These are phyloP conservation scores for Babesia sp. DNA, from an alignment of 169 alveolate genomes.

Conservation along the genomic window DNA sequence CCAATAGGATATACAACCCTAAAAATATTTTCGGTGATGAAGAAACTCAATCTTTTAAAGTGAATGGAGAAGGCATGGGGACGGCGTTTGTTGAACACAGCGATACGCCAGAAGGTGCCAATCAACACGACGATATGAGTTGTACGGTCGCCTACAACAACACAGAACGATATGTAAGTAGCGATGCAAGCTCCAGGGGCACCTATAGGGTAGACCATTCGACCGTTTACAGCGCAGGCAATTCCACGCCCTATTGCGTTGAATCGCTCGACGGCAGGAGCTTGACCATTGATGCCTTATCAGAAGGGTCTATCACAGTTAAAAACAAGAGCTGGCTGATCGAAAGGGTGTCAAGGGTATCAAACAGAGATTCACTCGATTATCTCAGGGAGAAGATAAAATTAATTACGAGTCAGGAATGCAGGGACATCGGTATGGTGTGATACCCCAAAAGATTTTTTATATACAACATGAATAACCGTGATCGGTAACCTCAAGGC, in stretches of 20 bases:
- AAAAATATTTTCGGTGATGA: background rate
- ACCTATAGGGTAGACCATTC: slow-evolving; percentile 31
- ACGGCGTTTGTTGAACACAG: background rate
- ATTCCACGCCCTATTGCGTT: slow-evolving; percentile 22
- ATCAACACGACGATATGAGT: background rate
- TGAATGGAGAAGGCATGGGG: background rate
- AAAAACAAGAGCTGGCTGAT: slow-evolving; percentile 54
- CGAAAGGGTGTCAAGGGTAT: slow-evolving; percentile 51
- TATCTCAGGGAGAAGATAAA: slow-evolving; percentile 58
- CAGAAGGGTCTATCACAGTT: background rate
- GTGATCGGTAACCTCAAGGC: too few species aligned
- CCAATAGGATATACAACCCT: background rate
- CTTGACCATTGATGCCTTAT: slow-evolving; percentile 1
- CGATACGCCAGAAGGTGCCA: background rate
- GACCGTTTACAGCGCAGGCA: slow-evolving; percentile 11
- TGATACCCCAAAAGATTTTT: too few species aligned
- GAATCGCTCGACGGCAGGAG: background rate
- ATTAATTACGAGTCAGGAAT: slow-evolving; percentile 31
- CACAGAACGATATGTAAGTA: background rate
- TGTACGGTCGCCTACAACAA: background rate
- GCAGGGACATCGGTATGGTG: background rate
- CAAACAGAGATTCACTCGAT: slow-evolving; percentile 56
- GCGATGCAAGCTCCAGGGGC: slow-evolving; percentile 8
- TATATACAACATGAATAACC: too few species aligned
- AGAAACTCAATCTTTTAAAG: background rate